These are phyloP conservation scores for Backusella macrospora DNA, from an alignment of 192 early-diverging fungal genomes.

Conservation along the genomic window DNA sequence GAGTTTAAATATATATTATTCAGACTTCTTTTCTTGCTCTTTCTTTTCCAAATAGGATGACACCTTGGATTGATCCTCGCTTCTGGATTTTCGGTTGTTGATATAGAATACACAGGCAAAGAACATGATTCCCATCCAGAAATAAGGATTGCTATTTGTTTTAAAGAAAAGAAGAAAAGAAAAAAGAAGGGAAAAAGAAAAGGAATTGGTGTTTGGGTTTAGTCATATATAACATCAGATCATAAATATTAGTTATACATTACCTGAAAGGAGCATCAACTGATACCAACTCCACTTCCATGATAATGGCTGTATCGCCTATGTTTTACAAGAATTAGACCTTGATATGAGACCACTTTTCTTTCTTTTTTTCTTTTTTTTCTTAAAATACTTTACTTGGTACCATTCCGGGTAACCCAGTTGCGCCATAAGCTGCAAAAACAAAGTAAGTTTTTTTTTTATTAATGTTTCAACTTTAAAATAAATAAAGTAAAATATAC, in stretches of 20 bases:
- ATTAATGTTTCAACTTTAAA: neutral
- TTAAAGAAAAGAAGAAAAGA: neutral
- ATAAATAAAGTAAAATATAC: neutral
- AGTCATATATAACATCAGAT: neutral
- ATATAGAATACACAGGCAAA: slow-evolving; percentile 13
- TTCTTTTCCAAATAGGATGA: slow-evolving; percentile 30
- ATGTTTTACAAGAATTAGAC: no score
- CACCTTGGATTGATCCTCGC: slow-evolving; percentile 13
- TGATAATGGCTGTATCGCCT: slow-evolving; percentile 22
- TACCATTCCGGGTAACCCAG: slow-evolving; percentile 23
- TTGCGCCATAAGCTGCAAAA: slow-evolving; percentile 21
- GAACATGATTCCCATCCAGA: slow-evolving; percentile 15
- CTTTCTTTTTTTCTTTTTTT: neutral
- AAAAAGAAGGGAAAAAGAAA: no score
- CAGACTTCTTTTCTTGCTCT: slow-evolving; percentile 17
- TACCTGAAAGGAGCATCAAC: slow-evolving; percentile 18
- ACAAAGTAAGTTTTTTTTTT: neutral
- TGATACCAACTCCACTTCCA: slow-evolving; percentile 25
- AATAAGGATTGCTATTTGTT: slow-evolving; percentile 32
- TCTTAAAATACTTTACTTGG: slow-evolving; percentile 4
- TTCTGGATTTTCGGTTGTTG: slow-evolving; percentile 10
- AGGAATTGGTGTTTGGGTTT: no score
- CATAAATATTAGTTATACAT: neutral
- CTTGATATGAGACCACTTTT: neutral
- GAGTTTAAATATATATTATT: neutral